phyloP scores from a whole-genome alignment of 2,329 filamentous ascomycete species.

The Paraconiothyrium brasiliense region DNA sequence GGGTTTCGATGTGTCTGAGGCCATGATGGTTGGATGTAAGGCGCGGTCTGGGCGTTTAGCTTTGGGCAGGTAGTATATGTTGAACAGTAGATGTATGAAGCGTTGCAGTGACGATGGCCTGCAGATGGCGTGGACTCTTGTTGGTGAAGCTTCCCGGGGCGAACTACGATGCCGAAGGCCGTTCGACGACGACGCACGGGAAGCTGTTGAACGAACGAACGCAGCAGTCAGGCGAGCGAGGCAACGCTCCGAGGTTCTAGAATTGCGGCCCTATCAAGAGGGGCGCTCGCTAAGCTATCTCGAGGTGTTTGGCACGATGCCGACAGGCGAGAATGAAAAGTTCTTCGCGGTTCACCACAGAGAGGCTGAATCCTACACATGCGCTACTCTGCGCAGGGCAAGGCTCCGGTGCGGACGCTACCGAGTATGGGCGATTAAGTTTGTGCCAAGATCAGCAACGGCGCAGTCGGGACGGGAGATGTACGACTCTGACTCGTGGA shows the following conservation, averaged over 20 bases:
- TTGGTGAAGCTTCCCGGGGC: background rate
- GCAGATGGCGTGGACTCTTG: background rate
- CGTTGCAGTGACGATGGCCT: background rate
- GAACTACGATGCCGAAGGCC: background rate
- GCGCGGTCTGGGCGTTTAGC: background rate
- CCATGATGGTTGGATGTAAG: background rate
- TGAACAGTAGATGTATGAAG: slow-evolving; percentile 7
- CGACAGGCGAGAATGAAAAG: background rate
- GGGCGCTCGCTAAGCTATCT: background rate
- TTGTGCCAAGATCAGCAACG: slow-evolving; percentile 4
- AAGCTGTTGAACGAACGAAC: background rate
- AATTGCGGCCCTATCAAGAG: background rate
- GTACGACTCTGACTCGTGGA: slow-evolving; percentile 5
- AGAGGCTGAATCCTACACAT: slow-evolving; percentile 10
- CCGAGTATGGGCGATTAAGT: slow-evolving; percentile 8
- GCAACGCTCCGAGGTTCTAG: background rate
- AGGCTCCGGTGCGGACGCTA: background rate
- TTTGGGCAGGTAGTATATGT: slow-evolving; percentile 9
- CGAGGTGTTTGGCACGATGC: background rate
- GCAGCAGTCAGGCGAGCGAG: background rate
- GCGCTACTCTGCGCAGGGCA: slow-evolving; percentile 4
- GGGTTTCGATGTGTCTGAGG: slow-evolving; percentile 5
- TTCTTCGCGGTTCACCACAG: background rate
- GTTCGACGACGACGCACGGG: background rate
- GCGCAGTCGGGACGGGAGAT: slow-evolving; percentile 2